A percentile compares a stretch with the other conserved stretches of the same genome.
phyloP scores from a whole-genome alignment of 192 early-diverging fungal genomes.

The Diversispora epigaea region DNA sequence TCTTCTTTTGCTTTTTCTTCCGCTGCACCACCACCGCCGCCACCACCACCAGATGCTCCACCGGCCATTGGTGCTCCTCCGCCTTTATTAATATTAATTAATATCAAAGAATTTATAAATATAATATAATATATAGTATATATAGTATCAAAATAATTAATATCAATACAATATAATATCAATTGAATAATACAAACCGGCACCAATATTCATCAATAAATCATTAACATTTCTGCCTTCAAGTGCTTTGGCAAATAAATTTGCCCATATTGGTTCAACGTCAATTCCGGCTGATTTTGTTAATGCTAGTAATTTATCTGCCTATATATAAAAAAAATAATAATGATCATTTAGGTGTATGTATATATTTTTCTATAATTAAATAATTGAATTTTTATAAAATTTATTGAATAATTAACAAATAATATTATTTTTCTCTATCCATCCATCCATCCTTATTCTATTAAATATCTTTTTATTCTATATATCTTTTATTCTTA shows the following conservation, averaged over 20 bases:
- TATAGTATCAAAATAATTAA: background rate
- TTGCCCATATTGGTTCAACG: slow-evolving; percentile 94
- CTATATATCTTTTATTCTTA: too few species aligned
- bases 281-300: slow-evolving; percentile 88
- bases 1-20: slow-evolving; percentile 44
- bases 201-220: slow-evolving; percentile 89
- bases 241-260: slow-evolving; percentile 97
- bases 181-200: slow-evolving; percentile 38
- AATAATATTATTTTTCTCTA: too few species aligned
- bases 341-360: background rate
- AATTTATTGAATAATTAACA: too few species aligned
- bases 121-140: background rate
- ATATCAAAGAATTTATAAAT: background rate
- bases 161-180: background rate
- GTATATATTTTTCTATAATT: background rate
- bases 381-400: background rate
- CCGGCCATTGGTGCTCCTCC: slow-evolving; percentile 48
- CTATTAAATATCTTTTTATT: too few species aligned
- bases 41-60: slow-evolving; percentile 40
- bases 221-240: slow-evolving; percentile 86
- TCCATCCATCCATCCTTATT: too few species aligned
- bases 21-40: slow-evolving; percentile 46
- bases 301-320: slow-evolving; percentile 91
- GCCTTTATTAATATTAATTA: background rate
- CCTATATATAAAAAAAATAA: slow-evolving; percentile 46